These are phyloP conservation scores for Discostella stelligeroides DNA, from an alignment of 108 stramenopile genomes.

Conservation along the genomic window DNA sequence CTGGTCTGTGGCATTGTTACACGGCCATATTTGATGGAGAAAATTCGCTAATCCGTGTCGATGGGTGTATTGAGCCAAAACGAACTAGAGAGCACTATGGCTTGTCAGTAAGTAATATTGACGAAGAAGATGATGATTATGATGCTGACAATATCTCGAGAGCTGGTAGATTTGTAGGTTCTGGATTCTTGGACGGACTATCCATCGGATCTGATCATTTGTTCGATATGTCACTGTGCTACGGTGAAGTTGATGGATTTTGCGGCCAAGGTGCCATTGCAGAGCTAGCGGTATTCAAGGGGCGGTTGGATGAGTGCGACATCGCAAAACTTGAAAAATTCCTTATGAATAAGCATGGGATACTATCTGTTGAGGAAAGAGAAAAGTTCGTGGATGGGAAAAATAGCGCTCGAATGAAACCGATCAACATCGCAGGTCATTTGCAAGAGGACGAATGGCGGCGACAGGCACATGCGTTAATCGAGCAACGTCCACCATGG, in stretches of 20 bases:
- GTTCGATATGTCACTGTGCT: conserved; percentile 83
- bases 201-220: conserved; percentile 86
- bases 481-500: conserved; percentile 54
- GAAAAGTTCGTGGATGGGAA: conserved; percentile 20
- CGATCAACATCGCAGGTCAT: conserved; percentile 30
- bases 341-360: conserved; percentile 81
- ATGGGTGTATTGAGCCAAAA: conserved; percentile 61
- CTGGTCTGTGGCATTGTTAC: conserved; percentile 86
- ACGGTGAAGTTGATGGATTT: conserved; percentile 78
- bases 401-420: conserved; percentile 23
- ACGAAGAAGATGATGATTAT: conserved; percentile 1
- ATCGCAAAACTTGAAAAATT: conserved; percentile 60
- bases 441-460: conserved; percentile 60
- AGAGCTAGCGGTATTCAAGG: conserved; percentile 82
- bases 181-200: conserved; percentile 68
- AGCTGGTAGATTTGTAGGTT: conserved; percentile 31
- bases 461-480: conserved; percentile 65
- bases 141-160: conserved; percentile 17
- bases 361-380: conserved; percentile 34
- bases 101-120: conserved; percentile 16
- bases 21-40: conserved; percentile 69
- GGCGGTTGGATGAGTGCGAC: conserved; percentile 54
- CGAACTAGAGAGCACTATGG: conserved; percentile 30
- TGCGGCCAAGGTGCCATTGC: conserved; percentile 65
- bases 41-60: conserved; percentile 52